These are phyloP conservation scores for Pichia insulana DNA, from an alignment of 805 yeast genomes.

Conservation along the genomic window DNA sequence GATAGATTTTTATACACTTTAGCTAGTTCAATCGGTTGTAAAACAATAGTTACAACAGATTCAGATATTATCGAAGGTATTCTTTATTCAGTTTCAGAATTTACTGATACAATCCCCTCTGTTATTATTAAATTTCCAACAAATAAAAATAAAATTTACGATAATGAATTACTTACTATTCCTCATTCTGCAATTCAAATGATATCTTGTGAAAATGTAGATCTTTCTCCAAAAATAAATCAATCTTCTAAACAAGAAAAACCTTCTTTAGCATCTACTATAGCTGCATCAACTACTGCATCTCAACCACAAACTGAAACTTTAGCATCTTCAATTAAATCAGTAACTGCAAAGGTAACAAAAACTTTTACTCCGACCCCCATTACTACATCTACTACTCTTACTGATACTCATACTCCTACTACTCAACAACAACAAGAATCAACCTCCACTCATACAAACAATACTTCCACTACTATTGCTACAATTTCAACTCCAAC, in stretches of 20 bases:
- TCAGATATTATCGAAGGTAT: conserved; percentile 43
- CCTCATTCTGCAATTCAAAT: conserved; percentile 21
- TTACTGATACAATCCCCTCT: conserved; percentile 37
- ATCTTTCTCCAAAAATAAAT: conserved; percentile 9
- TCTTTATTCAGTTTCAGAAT: conserved; percentile 38
- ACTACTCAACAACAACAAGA: too few relatives aligned
- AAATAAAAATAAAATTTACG: conserved; percentile 28
- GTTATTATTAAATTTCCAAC: conserved; percentile 47
- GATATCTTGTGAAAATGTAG: conserved; percentile 8
- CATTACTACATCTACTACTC: too few relatives aligned
- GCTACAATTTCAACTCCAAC: neutral
- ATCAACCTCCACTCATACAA: neutral
- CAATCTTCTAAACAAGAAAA: neutral
- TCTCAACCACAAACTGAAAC: too few relatives aligned
- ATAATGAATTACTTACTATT: conserved; percentile 33
- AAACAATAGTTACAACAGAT: conserved; percentile 50
- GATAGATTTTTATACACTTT: conserved; percentile 50
- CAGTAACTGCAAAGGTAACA: neutral
- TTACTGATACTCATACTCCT: too few relatives aligned
- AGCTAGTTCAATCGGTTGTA: conserved; percentile 51
- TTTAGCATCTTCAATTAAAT: too few relatives aligned
- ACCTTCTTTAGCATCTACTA: conserved; percentile 8
- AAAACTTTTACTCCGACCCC: too few relatives aligned
- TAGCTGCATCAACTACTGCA: neutral
- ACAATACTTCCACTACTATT: neutral